Percentiles rank a stretch among this genome's conserved stretches.
Conservation (phyloP, 179 eudicot genomes). For the Carnegiea gigantea region DNA sequence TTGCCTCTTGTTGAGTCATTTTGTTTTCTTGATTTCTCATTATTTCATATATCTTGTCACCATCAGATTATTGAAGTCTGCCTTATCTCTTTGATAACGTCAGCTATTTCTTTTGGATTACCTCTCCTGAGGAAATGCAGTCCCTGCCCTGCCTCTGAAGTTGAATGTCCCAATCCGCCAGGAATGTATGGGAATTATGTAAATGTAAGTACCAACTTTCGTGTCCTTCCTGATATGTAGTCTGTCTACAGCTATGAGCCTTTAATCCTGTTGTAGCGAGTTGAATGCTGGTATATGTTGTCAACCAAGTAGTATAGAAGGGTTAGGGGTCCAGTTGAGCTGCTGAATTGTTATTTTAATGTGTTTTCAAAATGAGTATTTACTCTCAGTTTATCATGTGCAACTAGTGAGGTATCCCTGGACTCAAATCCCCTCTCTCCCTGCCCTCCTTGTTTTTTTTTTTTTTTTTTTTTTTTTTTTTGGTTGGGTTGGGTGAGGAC, state of each 20-base stretch:
- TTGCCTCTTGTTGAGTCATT: not conserved
- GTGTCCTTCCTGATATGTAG: not conserved
- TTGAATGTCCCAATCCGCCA: constrained; percentile 94
- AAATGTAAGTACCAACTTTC: constrained; percentile 53
- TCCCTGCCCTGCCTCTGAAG: constrained; percentile 82
- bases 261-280: not conserved
- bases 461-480: no score
- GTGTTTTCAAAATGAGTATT: no score
- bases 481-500: no score
- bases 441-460: no score
- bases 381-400: no score
- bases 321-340: not conserved
- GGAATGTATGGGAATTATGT: constrained; percentile 98
- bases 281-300: not conserved
- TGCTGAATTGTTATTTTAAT: not conserved
- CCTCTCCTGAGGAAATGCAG: constrained; percentile 92
- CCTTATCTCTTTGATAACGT: constrained; percentile 77
- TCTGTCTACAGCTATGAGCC: not conserved
- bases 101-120: constrained; percentile 87
- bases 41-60: constrained; percentile 7
- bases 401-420: no score
- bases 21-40: constrained; percentile 18
- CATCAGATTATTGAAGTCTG: constrained; percentile 86
- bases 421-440: no score
- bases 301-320: not conserved